These are phyloP conservation scores for Tylopilus sp. DNA, from an alignment of 768 basidiomycete genomes.

Conservation along the genomic window DNA sequence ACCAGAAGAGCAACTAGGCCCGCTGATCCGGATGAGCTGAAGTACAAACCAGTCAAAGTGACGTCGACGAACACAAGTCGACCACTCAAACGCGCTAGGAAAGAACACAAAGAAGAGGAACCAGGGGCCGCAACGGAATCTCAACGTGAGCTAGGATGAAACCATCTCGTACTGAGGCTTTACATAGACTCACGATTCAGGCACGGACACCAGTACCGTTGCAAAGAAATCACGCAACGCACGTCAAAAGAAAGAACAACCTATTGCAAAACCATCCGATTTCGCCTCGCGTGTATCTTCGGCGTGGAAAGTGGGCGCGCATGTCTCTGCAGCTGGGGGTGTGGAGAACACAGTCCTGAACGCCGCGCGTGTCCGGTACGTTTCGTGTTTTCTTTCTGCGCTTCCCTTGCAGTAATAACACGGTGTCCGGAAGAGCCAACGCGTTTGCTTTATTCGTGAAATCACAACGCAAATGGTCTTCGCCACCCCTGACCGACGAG, in stretches of 20 bases:
- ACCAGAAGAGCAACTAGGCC: conserved; percentile 19
- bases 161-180: background rate
- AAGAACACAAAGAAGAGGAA: background rate
- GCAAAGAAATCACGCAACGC: conserved; percentile 5
- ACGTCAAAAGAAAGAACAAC: conserved; percentile 9
- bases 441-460: conserved; percentile 84
- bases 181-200: background rate
- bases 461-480: conserved; percentile 78
- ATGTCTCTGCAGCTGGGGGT: conserved; percentile 79
- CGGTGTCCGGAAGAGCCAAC: conserved; percentile 52
- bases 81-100: conserved; percentile 18
- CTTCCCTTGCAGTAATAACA: background rate
- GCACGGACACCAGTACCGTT: background rate
- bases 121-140: background rate
- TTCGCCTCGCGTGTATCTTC: conserved; percentile 31
- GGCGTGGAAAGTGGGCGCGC: conserved; percentile 75
- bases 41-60: background rate
- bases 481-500: conserved; percentile 50
- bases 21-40: background rate
- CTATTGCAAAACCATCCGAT: conserved; percentile 22
- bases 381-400: background rate
- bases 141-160: conserved; percentile 9
- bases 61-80: background rate
- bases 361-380: conserved; percentile 67
- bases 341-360: conserved; percentile 71